phyloP scores from a whole-genome alignment of 352 stramenopile genomes.

The Phytophthora tubulina region DNA sequence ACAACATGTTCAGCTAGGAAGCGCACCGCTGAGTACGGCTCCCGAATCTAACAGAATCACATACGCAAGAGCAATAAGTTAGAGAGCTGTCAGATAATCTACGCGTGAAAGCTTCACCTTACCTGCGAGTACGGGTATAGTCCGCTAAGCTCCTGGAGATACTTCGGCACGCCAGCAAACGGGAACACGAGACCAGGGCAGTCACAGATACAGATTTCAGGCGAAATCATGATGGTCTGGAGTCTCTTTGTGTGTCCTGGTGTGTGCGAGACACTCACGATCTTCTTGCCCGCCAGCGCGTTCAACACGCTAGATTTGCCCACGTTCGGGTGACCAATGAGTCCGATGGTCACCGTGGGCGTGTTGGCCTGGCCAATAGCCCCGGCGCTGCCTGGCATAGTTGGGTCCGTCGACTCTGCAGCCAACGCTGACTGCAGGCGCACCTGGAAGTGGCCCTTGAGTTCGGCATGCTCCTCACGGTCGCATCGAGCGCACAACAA shows the following conservation, averaged over 20 bases:
- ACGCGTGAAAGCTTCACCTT: neutral
- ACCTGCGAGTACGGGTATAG: slow-evolving; percentile 88
- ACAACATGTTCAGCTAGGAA: slow-evolving; percentile 85
- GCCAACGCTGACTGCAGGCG: slow-evolving; percentile 45
- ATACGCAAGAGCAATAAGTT: neutral
- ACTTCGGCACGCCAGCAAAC: slow-evolving; percentile 83
- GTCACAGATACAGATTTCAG: slow-evolving; percentile 88
- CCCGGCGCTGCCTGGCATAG: slow-evolving; percentile 31
- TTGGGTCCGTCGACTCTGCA: slow-evolving; percentile 37
- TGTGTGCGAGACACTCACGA: slow-evolving; percentile 89
- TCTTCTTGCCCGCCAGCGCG: slow-evolving; percentile 86
- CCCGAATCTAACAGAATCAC: slow-evolving; percentile 70
- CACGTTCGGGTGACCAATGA: slow-evolving; percentile 92
- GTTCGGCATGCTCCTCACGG: slow-evolving; percentile 69
- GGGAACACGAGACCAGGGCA: slow-evolving; percentile 89
- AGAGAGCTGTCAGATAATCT: slow-evolving; percentile 8
- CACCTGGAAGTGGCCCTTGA: slow-evolving; percentile 72
- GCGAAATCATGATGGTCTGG: slow-evolving; percentile 87
- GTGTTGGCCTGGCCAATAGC: slow-evolving; percentile 54
- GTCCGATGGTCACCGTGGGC: slow-evolving; percentile 77
- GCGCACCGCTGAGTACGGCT: slow-evolving; percentile 89
- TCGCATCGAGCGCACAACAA: slow-evolving; percentile 77
- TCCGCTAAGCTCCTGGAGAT: slow-evolving; percentile 85
- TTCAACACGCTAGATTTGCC: slow-evolving; percentile 91
- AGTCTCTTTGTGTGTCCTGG: slow-evolving; percentile 88